Conservation (phyloP, 163 green algal species). For the Scenedesmus sp. region DNA sequence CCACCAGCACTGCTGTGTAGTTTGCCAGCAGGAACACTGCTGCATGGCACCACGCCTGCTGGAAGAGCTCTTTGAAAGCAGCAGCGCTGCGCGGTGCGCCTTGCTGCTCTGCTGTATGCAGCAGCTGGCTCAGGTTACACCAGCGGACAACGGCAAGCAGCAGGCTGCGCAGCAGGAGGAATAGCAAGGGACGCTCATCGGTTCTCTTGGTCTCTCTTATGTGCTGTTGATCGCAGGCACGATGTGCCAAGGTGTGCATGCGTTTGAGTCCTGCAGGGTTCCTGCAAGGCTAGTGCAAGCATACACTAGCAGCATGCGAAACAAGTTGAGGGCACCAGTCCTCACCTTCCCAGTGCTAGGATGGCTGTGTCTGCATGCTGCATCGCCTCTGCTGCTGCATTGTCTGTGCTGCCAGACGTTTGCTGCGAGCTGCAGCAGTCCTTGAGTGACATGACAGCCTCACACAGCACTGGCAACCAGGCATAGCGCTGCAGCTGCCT, state of each 20-base stretch:
- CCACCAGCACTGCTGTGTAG: constrained; percentile 3
- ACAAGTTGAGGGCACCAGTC: neutral
- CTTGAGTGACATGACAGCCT: neutral
- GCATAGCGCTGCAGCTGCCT: constrained; percentile 12
- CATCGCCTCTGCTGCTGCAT: neutral
- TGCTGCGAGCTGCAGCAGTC: constrained; percentile 7
- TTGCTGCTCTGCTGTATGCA: constrained; percentile 5
- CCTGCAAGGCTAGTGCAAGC: neutral
- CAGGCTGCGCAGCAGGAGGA: neutral
- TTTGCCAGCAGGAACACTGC: neutral
- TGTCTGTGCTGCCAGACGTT: neutral
- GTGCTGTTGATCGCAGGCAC: neutral
- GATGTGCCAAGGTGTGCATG: too few species aligned
- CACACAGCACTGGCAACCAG: neutral
- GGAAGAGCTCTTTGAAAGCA: neutral
- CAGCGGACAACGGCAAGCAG: neutral
- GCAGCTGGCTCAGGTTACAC: neutral
- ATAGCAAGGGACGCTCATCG: neutral
- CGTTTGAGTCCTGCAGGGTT: neutral
- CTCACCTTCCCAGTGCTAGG: neutral
- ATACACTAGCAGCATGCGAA: neutral
- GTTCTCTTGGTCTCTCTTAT: neutral
- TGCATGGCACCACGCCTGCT: constrained; percentile 6
- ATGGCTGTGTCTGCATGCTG: constrained; percentile 10
- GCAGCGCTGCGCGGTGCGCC: neutral